Conservation (phyloP, 1,284 basidiomycete genomes). For the Butyriboletus appendiculatus region DNA sequence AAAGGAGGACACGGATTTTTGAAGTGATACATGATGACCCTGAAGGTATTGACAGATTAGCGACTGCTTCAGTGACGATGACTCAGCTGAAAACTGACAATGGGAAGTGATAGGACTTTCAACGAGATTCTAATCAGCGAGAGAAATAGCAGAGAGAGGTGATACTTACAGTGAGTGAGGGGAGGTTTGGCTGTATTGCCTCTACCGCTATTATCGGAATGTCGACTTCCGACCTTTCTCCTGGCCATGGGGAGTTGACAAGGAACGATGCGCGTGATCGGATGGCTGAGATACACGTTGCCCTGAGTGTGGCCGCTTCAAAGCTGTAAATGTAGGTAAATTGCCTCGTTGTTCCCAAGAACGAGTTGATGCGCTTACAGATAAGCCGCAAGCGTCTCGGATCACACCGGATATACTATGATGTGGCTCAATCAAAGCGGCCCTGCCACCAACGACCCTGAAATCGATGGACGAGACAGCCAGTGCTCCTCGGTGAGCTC, state of each 20-base stretch:
- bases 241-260: slow-evolving; percentile 13
- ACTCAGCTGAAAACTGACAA: slow-evolving; percentile 34
- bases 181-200: slow-evolving; percentile 7
- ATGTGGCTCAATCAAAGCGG: slow-evolving; percentile 2
- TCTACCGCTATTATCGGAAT: neutral
- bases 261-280: neutral
- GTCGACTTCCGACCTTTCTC: slow-evolving; percentile 3
- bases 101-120: slow-evolving; percentile 47
- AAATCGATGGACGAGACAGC: neutral
- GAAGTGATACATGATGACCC: slow-evolving; percentile 54
- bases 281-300: neutral
- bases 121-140: neutral
- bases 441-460: neutral
- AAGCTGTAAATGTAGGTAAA: neutral
- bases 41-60: slow-evolving; percentile 25
- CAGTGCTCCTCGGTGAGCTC: neutral
- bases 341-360: neutral
- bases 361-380: neutral
- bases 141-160: neutral
- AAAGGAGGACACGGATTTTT: slow-evolving; percentile 44
- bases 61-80: neutral
- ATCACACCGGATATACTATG: slow-evolving; percentile 9
- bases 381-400: neutral
- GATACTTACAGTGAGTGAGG: slow-evolving; percentile 33
- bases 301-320: neutral